Evolutionary conservation across 345 rosid genomes (phyloP), one percentile per base, ranked within the genome.

Genomic region (Aquilaria malaccensis): DNA sequence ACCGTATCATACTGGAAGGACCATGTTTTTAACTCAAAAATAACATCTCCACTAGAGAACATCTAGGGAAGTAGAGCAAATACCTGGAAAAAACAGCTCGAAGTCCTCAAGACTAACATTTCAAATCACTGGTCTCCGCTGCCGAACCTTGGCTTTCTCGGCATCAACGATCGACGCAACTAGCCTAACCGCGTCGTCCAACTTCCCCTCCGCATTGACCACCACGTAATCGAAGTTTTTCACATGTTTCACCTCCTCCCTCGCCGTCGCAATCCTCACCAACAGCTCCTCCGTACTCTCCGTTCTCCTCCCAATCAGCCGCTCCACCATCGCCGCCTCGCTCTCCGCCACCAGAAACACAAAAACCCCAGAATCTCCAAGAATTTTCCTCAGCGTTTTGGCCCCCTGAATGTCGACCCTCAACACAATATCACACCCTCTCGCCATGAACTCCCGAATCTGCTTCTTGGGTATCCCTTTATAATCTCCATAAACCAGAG

Each of bases 321-420:
- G 80, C 87, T 87, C 82, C 46, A 87, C 98, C 70, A 89, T 80
- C 5, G 83, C 82, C 51, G 81, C 45, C 79, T 89, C 97, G 15
- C 86, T 89, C 82, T 87, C 97, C 2, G 98, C 97, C 12, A 80
- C 85, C 50, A 93, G 50, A 59, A 84, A 93, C 43, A 89, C 68
- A 70, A 93, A 93, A 56, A 93, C 91, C 6, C 90, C 97, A 2
- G 92, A 84, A 57, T 75, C 65, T 55, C 91, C 94, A 43, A 93
- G 72, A 61, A 83, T 79, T 75, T 56, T 85, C 81, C 88, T 69
- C 70, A 89, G 50, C 0, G 96, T 89, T 70, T 76, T 65, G 10
- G 96, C 96, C 15, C 98, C 98, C 59, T 93, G 98, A 37, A 93
- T 87, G 47, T 89, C 98, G 3, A 93, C 98, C 71, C 97, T 81